Base-by-base conservation (phyloP, 2,329 filamentous ascomycete species). In the Mycocentrospora acerina region DNA sequence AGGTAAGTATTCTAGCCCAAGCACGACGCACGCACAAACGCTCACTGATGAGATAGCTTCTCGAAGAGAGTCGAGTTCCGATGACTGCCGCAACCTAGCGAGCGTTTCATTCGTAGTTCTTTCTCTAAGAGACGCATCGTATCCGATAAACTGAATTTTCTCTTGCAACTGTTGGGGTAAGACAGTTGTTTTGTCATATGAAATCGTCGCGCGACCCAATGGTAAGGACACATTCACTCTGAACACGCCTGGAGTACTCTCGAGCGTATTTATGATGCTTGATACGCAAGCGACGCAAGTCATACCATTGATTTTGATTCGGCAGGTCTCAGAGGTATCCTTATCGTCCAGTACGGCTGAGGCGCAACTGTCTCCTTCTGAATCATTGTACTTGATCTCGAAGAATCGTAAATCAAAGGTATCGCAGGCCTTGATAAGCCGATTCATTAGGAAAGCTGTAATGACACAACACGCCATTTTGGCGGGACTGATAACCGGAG, bases 351-450 rank as follows among this genome's bases (percentile, higher is more conserved):
- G 8, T 2, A 41, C 33, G n/a, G 30, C 32, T 29, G 32, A 26
- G 14, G 29, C 29, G 14, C 29, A 29, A 9, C 28, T 28, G 5
- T 17, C 29, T 26, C 29, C 35, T 31, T 45, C 39, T 18, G 46
- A 32, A 22, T 46, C 39, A 8, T 51, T 40, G 34, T 48, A 48
- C n/a, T 22, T 36, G 26, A 45, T 38, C 10, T 47, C 31, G 11
- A 47, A 29, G 17, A 51, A 37, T 13, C 38, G 32, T 22, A 51
- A 32, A 28, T 51, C 47, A 11, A 51, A 32, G n/a, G 38, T 31
- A 30, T 51, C 47, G 33, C 40, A 47, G 24, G 36, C 35, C 14
- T 46, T 37, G 36, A 48, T 48, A n/a, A 51, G 35, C n/a, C 39
- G 34, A 10, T 29, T 41, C 31, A 51, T 47, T 2, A 50, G 34